A percentile compares a stretch with the other conserved stretches of the same genome.
phyloP scores from a whole-genome alignment of 352 stramenopile species.

The Globisporangium nunn region DNA sequence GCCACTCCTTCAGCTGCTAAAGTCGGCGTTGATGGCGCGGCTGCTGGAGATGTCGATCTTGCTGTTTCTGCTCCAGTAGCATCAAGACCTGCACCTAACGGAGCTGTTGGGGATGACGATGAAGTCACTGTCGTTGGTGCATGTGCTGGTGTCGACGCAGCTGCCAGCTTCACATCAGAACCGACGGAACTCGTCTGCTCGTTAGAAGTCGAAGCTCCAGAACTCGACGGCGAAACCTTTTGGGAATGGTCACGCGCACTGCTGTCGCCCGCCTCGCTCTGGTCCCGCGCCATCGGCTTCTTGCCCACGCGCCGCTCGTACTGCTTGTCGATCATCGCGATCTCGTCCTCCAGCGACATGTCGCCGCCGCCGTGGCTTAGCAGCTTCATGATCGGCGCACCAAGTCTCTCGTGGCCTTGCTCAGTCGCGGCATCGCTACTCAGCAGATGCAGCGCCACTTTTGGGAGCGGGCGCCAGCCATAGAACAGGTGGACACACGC shows the following conservation, averaged over 20 bases:
- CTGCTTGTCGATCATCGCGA: slow-evolving; percentile 67
- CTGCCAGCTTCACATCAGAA: background rate
- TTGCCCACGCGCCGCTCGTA: slow-evolving; percentile 64
- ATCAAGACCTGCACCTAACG: too few species aligned
- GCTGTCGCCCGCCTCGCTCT: slow-evolving; percentile 15
- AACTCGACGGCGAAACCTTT: background rate
- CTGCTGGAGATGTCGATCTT: too few species aligned
- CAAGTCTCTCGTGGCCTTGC: slow-evolving; percentile 17
- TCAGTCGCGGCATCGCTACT: slow-evolving; percentile 11
- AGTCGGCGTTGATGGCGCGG: too few species aligned
- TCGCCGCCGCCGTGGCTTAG: slow-evolving; percentile 27
- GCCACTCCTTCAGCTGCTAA: too few species aligned
- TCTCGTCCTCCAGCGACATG: slow-evolving; percentile 62
- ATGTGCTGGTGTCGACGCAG: background rate
- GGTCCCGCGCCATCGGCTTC: slow-evolving; percentile 36
- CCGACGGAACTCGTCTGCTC: background rate
- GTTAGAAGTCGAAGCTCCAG: background rate
- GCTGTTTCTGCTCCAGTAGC: too few species aligned
- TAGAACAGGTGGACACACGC: slow-evolving; percentile 78
- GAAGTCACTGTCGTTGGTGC: too few species aligned
- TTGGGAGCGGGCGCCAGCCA: slow-evolving; percentile 55
- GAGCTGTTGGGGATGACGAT: too few species aligned
- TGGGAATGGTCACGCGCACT: background rate
- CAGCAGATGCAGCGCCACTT: slow-evolving; percentile 67
- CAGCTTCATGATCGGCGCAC: slow-evolving; percentile 29